Conservation (phyloP, 176 grass and related monocot genomes). For the Phyllostachys edulis region DNA sequence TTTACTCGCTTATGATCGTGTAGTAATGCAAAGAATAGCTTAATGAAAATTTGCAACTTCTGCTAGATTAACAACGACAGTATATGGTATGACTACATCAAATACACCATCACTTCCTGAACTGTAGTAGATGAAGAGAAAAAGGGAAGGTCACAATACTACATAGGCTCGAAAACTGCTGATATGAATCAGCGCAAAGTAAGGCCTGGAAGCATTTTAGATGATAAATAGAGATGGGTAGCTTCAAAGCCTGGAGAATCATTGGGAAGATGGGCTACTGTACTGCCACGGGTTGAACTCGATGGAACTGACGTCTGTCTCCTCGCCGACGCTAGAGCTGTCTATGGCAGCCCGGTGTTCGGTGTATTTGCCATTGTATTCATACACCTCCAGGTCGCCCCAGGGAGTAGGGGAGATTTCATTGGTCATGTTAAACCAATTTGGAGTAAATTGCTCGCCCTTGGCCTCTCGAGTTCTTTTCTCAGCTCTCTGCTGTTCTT, state of each 20-base stretch:
- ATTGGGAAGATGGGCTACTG: slow-evolving; percentile 41
- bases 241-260: slow-evolving; percentile 28
- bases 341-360: slow-evolving; percentile 64
- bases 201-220: slow-evolving; percentile 30
- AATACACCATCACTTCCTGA: slow-evolving; percentile 45
- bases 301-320: slow-evolving; percentile 40
- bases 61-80: slow-evolving; percentile 30
- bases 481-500: slow-evolving; percentile 86
- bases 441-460: slow-evolving; percentile 67
- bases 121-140: not conserved
- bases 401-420: slow-evolving; percentile 70
- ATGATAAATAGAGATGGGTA: slow-evolving; percentile 11
- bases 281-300: slow-evolving; percentile 97
- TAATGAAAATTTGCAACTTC: slow-evolving; percentile 12
- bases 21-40: not conserved
- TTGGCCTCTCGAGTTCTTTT: slow-evolving; percentile 74
- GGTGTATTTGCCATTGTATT: slow-evolving; percentile 79
- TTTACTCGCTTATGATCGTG: not conserved
- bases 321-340: slow-evolving; percentile 32
- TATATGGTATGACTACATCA: slow-evolving; percentile 40
- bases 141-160: slow-evolving; percentile 27
- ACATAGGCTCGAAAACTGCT: slow-evolving; percentile 46
- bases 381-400: slow-evolving; percentile 88
- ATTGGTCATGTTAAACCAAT: slow-evolving; percentile 75
- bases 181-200: slow-evolving; percentile 32